Evolutionary conservation across 306 rosid species (phyloP), one percentile per base, ranked within the genome.

Genomic region (Morella rubra): DNA sequence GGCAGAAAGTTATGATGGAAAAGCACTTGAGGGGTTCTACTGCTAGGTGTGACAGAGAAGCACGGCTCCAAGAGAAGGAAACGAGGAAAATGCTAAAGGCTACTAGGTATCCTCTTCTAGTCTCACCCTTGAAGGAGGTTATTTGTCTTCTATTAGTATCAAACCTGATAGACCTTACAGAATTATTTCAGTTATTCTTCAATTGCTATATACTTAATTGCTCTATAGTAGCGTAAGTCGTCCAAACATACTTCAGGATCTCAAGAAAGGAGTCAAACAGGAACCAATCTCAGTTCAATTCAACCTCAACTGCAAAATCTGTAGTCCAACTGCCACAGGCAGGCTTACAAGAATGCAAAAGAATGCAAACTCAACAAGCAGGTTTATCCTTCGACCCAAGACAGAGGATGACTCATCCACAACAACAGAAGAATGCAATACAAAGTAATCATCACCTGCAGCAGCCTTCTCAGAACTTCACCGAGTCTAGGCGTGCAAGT

Each of bases 1-100:
- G 98, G 83, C 86, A 74, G 65, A 86, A 82, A 77, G 81, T 82
- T 50, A 77, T 95, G 82, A 76, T 61, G 81, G 98, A 95, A 76
- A 95, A 95, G 84, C 97, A 95, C 79, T 82, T 79, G 0, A 89
- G 97, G 84, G 97, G 98, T 76, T 72, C 59, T 73, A 73, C 84
- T 69, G 98, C 98, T 65, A 86, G 96, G 75, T 89, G 86, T 11
- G 84, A 83, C 13, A 88, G 97, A 75, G 97, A 88, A 79, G 81
- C 65, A 59, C 90, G 97, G 73, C 61, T 89, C 54, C 83, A 83
- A 58, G 85, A 83, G 84, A 94, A 89, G 84, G 89, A 85, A 56
- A 79, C 74, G 72, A 82, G 86, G 53, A 89, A 89, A 77, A 6
- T 15, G 53, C 77, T 4, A 37, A 84, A 16, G 76, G 80, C 61